Evolutionary conservation across 495 filamentous ascomycete species (phyloP).

Genomic region (Massariosphaeria phaeospora): DNA sequence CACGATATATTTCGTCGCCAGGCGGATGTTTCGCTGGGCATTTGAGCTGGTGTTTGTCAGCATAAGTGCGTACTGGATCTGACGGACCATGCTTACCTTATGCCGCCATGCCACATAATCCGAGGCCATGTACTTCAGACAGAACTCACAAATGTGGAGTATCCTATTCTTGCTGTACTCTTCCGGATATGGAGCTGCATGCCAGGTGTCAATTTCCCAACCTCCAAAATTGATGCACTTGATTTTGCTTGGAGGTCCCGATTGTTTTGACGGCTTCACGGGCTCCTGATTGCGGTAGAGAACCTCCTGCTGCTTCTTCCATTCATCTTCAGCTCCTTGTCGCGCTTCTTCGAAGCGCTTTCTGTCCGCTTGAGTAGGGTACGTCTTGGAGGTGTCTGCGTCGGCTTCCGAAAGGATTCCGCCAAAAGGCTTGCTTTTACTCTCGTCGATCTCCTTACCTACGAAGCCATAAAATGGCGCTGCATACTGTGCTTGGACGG

Average conservation of each 20-base stretch:
- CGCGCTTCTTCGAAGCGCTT: conserved; percentile 82
- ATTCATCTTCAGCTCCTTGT: conserved; percentile 83
- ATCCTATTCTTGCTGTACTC: conserved; percentile 94
- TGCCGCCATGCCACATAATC: conserved; percentile 97
- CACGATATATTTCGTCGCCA: conserved; percentile 96
- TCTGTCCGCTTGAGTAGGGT: conserved; percentile 73
- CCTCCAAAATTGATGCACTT: conserved; percentile 98
- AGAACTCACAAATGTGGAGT: conserved; percentile 98
- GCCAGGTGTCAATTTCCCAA: conserved; percentile 98
- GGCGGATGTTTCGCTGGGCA: conserved; percentile 94
- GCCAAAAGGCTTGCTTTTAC: conserved; percentile 90
- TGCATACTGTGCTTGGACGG: conserved; percentile 53
- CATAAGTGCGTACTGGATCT: not conserved
- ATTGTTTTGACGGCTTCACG: conserved; percentile 49
- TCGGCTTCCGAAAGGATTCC: conserved; percentile 86
- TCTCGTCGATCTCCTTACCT: conserved; percentile 81
- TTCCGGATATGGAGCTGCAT: conserved; percentile 97
- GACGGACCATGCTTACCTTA: conserved; percentile 53
- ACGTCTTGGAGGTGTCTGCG: conserved; percentile 82
- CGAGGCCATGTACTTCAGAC: conserved; percentile 98
- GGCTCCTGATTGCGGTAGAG: conserved; percentile 44
- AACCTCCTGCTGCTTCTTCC: conserved; percentile 59
- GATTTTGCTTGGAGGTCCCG: conserved; percentile 88
- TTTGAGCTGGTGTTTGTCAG: conserved; percentile 52
- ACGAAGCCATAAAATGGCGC: conserved; percentile 77